Evolutionary conservation across 1,139 yeast genomes (phyloP), one percentile per base, ranked within the genome.

Genomic region (Debaryomycetaceae sp.): DNA sequence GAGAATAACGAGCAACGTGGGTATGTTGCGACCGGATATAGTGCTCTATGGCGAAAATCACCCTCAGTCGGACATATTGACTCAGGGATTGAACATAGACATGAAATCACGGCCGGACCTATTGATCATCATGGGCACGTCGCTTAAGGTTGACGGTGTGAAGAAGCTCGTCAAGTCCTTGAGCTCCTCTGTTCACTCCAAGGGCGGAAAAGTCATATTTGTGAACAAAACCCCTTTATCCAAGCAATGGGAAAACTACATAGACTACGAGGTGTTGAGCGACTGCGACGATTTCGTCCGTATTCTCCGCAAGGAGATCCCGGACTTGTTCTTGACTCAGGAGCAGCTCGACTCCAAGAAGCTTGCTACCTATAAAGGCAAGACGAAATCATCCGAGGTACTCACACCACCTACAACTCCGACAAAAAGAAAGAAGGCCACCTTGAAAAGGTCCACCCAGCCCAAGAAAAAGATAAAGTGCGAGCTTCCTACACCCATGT

Each of bases 281-380:
- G 97, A 89, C 59, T 87, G 97, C 60, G 98, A 91, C 62, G 76
- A 75, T 35, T 91, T 95, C 81, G 84, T 90, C 20, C 63, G 67
- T 20, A 67, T 73, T 31, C 65, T 87, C 43, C 74, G 74, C 51
- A 48, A 48, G 22, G 76, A 79, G 38, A 64, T 80, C 6, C 90
- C 91, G 0, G 78, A 72, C 53, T 72, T 83, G 53, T 83, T 82
- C 63, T 66, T 72, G 54, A 71, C 78, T 14, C 86, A 81, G 59
- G 75, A 75, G 47, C 79, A 75, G 54, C 59, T 72, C 38, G 79
- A 75, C 54, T 65, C 75, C 24, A 69, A 69, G 65, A 70, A 68
- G 53, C 62, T 73, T 45, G 66, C 61, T 46, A 58, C 48, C 40
- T 58, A 51, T 39, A 45, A 42, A 41, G 42, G 37, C 44, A 47